Percentiles rank a stretch among this genome's conserved stretches.
Conservation (phyloP, 2,329 filamentous ascomycete species). For the Eutypa lata region DNA sequence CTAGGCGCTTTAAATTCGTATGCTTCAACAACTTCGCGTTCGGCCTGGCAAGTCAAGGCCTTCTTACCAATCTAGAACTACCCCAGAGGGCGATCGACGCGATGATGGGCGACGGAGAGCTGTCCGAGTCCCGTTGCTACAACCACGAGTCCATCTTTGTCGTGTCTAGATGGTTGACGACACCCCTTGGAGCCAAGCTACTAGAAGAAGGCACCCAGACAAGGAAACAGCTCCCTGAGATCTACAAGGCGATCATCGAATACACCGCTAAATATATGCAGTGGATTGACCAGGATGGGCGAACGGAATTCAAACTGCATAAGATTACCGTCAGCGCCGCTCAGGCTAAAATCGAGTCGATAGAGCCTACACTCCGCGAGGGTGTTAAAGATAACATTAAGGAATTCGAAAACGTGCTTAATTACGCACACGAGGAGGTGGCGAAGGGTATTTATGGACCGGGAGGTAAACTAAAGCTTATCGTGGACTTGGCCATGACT, state of each 20-base stretch:
- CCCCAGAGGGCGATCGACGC: background rate
- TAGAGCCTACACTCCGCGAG: no score
- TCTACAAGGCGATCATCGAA: background rate
- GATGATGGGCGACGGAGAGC: background rate
- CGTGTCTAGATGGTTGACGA: background rate
- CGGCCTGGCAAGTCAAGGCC: background rate
- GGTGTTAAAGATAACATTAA: no score
- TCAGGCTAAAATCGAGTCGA: background rate
- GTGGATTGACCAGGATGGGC: background rate
- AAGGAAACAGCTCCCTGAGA: background rate
- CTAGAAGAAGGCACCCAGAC: background rate
- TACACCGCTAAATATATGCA: background rate
- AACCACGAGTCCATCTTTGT: background rate
- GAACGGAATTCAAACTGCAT: background rate
- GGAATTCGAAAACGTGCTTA: no score
- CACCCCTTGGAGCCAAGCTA: background rate
- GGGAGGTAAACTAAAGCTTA: no score
- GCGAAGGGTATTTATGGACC: no score
- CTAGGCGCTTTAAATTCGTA: background rate
- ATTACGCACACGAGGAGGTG: no score
- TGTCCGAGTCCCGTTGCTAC: background rate
- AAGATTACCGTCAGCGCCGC: background rate
- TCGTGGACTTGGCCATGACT: no score
- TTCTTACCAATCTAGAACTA: background rate
- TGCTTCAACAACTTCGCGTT: background rate